phyloP scores from a whole-genome alignment of 225 moss, liverwort and hornwort genomes.

The Climacium dendroides region DNA sequence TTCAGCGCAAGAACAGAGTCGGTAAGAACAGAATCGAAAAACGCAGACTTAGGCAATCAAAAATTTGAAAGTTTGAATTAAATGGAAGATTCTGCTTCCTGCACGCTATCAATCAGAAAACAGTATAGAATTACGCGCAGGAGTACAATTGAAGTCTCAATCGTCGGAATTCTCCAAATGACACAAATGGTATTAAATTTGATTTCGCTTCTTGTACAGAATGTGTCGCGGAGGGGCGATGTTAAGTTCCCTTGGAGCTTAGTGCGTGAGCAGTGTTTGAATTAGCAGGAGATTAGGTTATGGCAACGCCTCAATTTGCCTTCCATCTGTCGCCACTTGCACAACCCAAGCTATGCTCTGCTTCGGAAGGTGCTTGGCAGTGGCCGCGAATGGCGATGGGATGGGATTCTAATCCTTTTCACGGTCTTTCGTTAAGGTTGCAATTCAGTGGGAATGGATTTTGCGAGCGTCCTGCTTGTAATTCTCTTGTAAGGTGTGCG shows the following conservation, averaged over 20 bases:
- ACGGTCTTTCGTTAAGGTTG: background rate
- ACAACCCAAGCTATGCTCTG: background rate
- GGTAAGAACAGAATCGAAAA: background rate
- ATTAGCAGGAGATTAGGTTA: background rate
- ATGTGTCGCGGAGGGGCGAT: background rate
- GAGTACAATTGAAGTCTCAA: background rate
- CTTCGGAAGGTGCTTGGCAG: background rate
- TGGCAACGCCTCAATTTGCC: background rate
- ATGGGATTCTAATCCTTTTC: background rate
- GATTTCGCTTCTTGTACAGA: background rate
- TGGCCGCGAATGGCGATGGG: background rate
- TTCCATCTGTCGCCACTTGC: background rate
- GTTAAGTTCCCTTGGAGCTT: background rate
- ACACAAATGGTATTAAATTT: background rate
- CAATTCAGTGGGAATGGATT: background rate
- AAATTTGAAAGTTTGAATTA: background rate
- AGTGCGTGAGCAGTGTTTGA: background rate
- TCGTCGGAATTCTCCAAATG: background rate
- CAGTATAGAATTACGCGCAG: background rate
- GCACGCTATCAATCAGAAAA: background rate
- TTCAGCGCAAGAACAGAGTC: background rate
- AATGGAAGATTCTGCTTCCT: background rate
- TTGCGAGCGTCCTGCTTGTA: background rate
- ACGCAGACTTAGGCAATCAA: background rate
- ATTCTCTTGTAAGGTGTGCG: conserved; percentile 2